Percentiles rank a stretch among this genome's conserved stretches.
Conservation (phyloP, 495 filamentous ascomycete genomes). For the Astrothelium macrocarpum region DNA sequence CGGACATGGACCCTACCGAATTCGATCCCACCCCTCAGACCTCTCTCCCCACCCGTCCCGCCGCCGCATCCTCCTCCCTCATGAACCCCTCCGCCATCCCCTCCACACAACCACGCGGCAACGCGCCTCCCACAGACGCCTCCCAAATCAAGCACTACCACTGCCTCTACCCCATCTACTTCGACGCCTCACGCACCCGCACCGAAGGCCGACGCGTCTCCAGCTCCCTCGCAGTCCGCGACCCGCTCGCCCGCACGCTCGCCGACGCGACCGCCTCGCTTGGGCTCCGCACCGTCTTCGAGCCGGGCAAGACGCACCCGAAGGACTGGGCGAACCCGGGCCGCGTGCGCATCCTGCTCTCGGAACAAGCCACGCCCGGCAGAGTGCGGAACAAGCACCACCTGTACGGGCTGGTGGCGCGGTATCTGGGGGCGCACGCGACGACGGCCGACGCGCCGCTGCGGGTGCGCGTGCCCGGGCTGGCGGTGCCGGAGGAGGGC, state of each 20-base stretch:
- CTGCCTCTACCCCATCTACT: constrained; percentile 92
- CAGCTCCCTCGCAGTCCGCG: constrained; percentile 58
- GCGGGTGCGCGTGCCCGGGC: constrained; percentile 54
- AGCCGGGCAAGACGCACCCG: constrained; percentile 85
- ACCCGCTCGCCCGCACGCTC: constrained; percentile 84
- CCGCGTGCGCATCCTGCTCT: constrained; percentile 64
- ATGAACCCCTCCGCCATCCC: constrained; percentile 26
- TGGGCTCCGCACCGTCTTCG: constrained; percentile 67
- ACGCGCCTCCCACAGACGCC: constrained; percentile 8
- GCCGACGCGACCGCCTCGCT: constrained; percentile 69
- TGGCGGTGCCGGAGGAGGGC: constrained; percentile 51
- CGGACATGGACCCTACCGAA: constrained; percentile 59
- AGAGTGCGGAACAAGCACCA: constrained; percentile 50
- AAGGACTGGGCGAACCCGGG: constrained; percentile 98
- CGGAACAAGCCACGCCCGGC: constrained; percentile 37
- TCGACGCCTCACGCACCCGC: constrained; percentile 66
- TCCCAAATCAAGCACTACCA: constrained; percentile 53
- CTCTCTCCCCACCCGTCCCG: neutral
- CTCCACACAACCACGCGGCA: constrained; percentile 14
- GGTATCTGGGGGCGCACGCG: constrained; percentile 66
- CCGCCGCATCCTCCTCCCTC: constrained; percentile 3
- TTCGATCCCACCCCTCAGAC: constrained; percentile 28
- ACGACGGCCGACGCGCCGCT: constrained; percentile 59
- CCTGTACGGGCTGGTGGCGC: constrained; percentile 65
- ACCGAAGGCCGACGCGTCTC: constrained; percentile 71